phyloP scores from a whole-genome alignment of 257 asterid genomes.

The Przewalskia tangutica region DNA sequence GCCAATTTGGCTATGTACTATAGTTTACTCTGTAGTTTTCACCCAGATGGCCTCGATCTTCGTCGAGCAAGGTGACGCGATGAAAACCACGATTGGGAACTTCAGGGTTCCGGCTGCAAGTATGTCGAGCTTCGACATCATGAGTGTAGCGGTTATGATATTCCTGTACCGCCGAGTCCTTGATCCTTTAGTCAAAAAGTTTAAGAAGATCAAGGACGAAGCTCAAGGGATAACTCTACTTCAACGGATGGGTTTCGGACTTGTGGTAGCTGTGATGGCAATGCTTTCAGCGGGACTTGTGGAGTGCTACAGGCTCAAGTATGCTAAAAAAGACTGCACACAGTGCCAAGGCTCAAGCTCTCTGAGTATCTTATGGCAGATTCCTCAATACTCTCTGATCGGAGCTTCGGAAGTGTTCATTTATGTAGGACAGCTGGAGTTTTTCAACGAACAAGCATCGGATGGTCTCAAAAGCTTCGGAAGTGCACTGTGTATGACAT shows the following conservation, averaged over 20 bases:
- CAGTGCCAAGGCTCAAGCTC: slow-evolving; percentile 81
- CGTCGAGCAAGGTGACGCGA: slow-evolving; percentile 92
- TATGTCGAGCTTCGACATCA: slow-evolving; percentile 89
- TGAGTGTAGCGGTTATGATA: slow-evolving; percentile 72
- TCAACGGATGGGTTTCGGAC: slow-evolving; percentile 93
- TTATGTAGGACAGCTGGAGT: slow-evolving; percentile 89
- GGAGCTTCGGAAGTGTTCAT: slow-evolving; percentile 94
- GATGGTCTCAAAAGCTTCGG: slow-evolving; percentile 94
- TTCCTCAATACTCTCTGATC: slow-evolving; percentile 75
- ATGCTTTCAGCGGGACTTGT: slow-evolving; percentile 80
- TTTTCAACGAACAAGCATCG: slow-evolving; percentile 81
- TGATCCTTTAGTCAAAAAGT: slow-evolving; percentile 40
- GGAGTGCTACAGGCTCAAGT: slow-evolving; percentile 63
- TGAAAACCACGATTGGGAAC: slow-evolving; percentile 50
- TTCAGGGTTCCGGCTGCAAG: slow-evolving; percentile 88
- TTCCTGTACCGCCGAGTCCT: slow-evolving; percentile 65
- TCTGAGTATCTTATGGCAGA: slow-evolving; percentile 86
- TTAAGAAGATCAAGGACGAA: slow-evolving; percentile 20
- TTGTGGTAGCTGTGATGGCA: slow-evolving; percentile 59
- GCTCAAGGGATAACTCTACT: slow-evolving; percentile 47
- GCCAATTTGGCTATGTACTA: slow-evolving; percentile 97
- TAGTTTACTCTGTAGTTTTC: slow-evolving; percentile 79
- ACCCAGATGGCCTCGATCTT: slow-evolving; percentile 97
- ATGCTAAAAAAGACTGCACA: slow-evolving; percentile 44
- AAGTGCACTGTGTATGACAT: slow-evolving; percentile 90